phyloP scores from a whole-genome alignment of 768 basidiomycete genomes.

The Agaricus sinodeliciosus region DNA sequence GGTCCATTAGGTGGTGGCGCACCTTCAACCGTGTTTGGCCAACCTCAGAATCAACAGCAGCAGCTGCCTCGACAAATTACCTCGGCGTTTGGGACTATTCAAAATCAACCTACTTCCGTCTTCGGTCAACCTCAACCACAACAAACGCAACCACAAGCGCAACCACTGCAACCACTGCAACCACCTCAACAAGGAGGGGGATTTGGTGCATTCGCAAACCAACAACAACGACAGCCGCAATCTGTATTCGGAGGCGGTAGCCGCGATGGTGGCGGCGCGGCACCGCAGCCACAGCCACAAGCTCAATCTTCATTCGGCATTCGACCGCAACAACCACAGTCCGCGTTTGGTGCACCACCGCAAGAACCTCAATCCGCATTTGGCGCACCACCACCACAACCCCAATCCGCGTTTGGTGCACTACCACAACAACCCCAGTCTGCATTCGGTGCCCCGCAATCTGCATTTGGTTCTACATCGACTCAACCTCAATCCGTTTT shows the following conservation, averaged over 20 bases:
- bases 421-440: slow-evolving; percentile 1
- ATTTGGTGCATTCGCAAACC: slow-evolving; percentile 1
- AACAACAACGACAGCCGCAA: slow-evolving; percentile 1
- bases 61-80: slow-evolving; percentile 6
- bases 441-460: slow-evolving; percentile 7
- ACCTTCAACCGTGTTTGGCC: slow-evolving; percentile 14
- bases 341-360: slow-evolving; percentile 12
- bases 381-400: slow-evolving; percentile 10
- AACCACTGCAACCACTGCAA: slow-evolving; percentile 8
- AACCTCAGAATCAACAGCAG: slow-evolving; percentile 1
- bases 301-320: slow-evolving; percentile 16
- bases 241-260: slow-evolving; percentile 12
- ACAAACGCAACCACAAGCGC: background rate
- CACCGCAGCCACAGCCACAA: slow-evolving; percentile 7
- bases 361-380: slow-evolving; percentile 15
- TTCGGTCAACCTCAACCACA: slow-evolving; percentile 18
- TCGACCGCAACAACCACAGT: slow-evolving; percentile 3
- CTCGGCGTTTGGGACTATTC: slow-evolving; percentile 2
- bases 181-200: slow-evolving; percentile 1
- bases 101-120: slow-evolving; percentile 14
- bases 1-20: slow-evolving; percentile 18
- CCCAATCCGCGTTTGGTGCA: slow-evolving; percentile 13
- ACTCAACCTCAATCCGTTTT: slow-evolving; percentile 12
- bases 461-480: slow-evolving; percentile 16
- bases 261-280: background rate